phyloP scores from a whole-genome alignment of 2,329 filamentous ascomycete species.

The Alternaria gansuensis region DNA sequence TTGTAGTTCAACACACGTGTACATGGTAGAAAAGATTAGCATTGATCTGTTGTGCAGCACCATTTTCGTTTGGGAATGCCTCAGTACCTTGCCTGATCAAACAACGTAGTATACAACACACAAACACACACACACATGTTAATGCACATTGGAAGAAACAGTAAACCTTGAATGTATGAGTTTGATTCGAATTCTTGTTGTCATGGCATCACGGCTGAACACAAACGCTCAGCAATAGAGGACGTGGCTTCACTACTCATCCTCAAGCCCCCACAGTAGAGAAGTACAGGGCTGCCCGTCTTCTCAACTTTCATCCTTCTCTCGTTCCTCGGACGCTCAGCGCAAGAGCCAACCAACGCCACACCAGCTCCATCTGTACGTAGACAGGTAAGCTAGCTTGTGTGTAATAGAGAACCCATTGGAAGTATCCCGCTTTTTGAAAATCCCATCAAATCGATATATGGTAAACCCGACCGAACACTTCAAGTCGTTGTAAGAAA shows the following conservation, averaged over 20 bases:
- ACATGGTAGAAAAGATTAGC: neutral
- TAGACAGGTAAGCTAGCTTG: conserved; percentile 3
- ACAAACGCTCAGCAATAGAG: conserved; percentile 9
- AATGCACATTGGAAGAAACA: neutral
- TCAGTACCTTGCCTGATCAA: neutral
- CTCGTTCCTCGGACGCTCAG: conserved; percentile 6
- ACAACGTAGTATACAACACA: neutral
- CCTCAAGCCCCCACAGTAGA: neutral
- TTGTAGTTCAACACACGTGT: neutral
- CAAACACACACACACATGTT: too few relatives aligned
- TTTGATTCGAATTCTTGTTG: conserved; percentile 1
- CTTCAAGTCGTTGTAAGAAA: conserved; percentile 27
- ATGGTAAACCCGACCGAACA: conserved; percentile 25
- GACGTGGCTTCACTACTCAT: conserved; percentile 1
- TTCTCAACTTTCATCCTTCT: conserved; percentile 2
- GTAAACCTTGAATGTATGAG: neutral
- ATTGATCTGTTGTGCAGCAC: neutral
- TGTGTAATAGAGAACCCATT: conserved; percentile 1
- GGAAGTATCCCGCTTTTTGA: conserved; percentile 12
- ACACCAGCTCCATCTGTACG: conserved; percentile 6
- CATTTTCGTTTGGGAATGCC: neutral
- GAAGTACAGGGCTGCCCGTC: conserved; percentile 17
- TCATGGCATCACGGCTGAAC: conserved; percentile 8
- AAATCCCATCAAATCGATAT: conserved; percentile 11
- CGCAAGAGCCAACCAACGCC: conserved; percentile 6